phyloP scores from a whole-genome alignment of 2,329 filamentous ascomycete species.

The Penicillium sumatraense region DNA sequence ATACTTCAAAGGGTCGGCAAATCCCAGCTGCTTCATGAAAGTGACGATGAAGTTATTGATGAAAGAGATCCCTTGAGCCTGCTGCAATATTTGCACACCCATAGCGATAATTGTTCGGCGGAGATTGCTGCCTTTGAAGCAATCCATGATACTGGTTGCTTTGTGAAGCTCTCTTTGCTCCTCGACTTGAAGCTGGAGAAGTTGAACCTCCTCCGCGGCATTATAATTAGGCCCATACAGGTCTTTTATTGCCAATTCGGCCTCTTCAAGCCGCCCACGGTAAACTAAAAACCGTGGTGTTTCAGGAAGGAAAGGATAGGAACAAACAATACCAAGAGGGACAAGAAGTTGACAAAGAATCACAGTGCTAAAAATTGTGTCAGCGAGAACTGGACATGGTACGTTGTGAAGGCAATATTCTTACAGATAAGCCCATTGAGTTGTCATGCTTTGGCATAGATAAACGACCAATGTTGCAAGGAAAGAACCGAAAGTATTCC shows the following conservation, averaged over 20 bases:
- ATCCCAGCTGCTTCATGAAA: slow-evolving; percentile 17
- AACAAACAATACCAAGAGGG: slow-evolving; percentile 6
- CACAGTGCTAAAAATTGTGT: slow-evolving; percentile 1
- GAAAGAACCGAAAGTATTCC: slow-evolving; percentile 16
- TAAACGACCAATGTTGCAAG: slow-evolving; percentile 12
- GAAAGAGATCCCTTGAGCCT: slow-evolving; percentile 20
- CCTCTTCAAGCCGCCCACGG: slow-evolving; percentile 4
- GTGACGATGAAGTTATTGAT: slow-evolving; percentile 19
- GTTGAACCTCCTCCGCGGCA: slow-evolving; percentile 8
- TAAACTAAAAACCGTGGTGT: slow-evolving; percentile 10
- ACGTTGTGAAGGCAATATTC: neutral
- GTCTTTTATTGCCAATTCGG: slow-evolving; percentile 6
- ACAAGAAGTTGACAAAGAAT: slow-evolving; percentile 12
- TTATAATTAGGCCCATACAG: slow-evolving; percentile 6
- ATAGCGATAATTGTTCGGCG: slow-evolving; percentile 12
- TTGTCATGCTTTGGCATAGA: slow-evolving; percentile 8
- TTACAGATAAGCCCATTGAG: slow-evolving; percentile 11
- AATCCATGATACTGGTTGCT: slow-evolving; percentile 6
- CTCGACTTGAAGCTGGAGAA: slow-evolving; percentile 3
- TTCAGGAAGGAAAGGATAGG: slow-evolving; percentile 10
- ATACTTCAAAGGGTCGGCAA: slow-evolving; percentile 13
- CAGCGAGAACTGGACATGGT: neutral
- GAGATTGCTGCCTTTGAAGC: slow-evolving; percentile 15
- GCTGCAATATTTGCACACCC: slow-evolving; percentile 19
- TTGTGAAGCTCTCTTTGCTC: slow-evolving; percentile 7